Conservation (phyloP, 2,329 filamentous ascomycete genomes). For the Capronia coronata region DNA sequence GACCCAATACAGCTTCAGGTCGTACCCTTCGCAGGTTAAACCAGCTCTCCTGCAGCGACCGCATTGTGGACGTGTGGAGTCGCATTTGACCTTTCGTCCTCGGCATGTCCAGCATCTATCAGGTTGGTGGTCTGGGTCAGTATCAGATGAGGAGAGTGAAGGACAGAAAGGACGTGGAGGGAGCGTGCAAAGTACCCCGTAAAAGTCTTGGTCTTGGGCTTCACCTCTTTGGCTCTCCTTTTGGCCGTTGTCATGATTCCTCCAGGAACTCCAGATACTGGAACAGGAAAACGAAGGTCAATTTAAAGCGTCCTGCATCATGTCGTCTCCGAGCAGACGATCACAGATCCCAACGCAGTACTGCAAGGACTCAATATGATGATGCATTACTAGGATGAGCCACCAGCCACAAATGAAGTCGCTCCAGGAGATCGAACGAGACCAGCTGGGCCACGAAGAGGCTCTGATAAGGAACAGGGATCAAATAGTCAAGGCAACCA, state of each 20-base stretch:
- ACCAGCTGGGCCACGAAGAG: neutral
- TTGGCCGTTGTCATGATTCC: constrained; percentile 1
- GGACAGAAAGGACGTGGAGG: neutral
- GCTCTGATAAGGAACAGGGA: neutral
- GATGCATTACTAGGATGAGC: neutral
- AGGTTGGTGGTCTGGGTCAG: neutral
- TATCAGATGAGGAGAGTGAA: neutral
- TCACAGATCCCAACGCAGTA: neutral
- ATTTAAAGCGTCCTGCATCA: neutral
- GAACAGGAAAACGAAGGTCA: neutral
- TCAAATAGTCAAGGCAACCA: too few relatives aligned
- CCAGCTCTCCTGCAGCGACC: constrained; percentile 10
- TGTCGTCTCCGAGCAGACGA: neutral
- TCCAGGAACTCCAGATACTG: neutral
- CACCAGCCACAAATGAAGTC: neutral
- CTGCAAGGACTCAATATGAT: neutral
- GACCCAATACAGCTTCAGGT: constrained; percentile 17
- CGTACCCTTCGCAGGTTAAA: constrained; percentile 15
- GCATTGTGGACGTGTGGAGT: constrained; percentile 11
- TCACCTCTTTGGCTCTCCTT: constrained; percentile 8
- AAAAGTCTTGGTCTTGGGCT: constrained; percentile 17
- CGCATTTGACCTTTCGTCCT: constrained; percentile 17
- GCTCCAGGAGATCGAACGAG: neutral
- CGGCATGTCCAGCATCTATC: constrained; percentile 18
- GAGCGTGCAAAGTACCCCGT: constrained; percentile 6